phyloP scores from a whole-genome alignment of 257 asterid genomes.

The Jacaranda mimosifolia region DNA sequence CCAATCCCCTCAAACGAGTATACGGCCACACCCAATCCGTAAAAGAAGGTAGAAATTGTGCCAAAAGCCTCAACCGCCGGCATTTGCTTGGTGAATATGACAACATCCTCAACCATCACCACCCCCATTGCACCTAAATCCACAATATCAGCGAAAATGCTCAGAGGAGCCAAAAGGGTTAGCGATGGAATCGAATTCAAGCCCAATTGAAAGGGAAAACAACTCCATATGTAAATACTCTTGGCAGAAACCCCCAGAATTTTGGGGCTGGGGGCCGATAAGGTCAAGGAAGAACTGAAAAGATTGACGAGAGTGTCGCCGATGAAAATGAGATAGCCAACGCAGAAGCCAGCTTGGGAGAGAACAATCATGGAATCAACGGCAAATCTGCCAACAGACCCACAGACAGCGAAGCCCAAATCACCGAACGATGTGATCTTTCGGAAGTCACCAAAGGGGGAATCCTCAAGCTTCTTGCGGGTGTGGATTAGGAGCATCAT shows the following conservation, averaged over 20 bases:
- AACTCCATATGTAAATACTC: slow-evolving; percentile 68
- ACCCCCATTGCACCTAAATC: slow-evolving; percentile 84
- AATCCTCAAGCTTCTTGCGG: slow-evolving; percentile 59
- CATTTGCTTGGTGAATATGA: slow-evolving; percentile 57
- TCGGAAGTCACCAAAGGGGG: slow-evolving; percentile 40
- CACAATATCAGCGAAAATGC: slow-evolving; percentile 88
- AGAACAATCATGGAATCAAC: slow-evolving; percentile 80
- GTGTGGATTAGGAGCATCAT: slow-evolving; percentile 81
- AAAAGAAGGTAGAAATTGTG: slow-evolving; percentile 64
- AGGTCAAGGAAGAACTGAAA: slow-evolving; percentile 44
- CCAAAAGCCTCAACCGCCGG: slow-evolving; percentile 76
- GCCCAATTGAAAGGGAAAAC: slow-evolving; percentile 88
- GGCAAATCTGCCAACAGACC: slow-evolving; percentile 68
- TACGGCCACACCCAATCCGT: slow-evolving; percentile 88
- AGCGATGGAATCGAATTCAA: slow-evolving; percentile 76
- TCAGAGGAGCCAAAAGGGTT: slow-evolving; percentile 82
- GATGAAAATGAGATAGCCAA: slow-evolving; percentile 75
- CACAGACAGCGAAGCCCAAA: slow-evolving; percentile 80
- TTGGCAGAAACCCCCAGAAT: slow-evolving; percentile 67
- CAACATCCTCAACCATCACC: slow-evolving; percentile 77
- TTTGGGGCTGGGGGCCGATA: slow-evolving; percentile 38
- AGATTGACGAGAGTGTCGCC: slow-evolving; percentile 72
- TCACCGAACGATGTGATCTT: slow-evolving; percentile 84
- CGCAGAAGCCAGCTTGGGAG: slow-evolving; percentile 91
- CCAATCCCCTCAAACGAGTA: slow-evolving; percentile 93